Evolutionary conservation across 257 asterid species (phyloP), one percentile per base, ranked within the genome.

Genomic region (Rubia yunnanensis): DNA sequence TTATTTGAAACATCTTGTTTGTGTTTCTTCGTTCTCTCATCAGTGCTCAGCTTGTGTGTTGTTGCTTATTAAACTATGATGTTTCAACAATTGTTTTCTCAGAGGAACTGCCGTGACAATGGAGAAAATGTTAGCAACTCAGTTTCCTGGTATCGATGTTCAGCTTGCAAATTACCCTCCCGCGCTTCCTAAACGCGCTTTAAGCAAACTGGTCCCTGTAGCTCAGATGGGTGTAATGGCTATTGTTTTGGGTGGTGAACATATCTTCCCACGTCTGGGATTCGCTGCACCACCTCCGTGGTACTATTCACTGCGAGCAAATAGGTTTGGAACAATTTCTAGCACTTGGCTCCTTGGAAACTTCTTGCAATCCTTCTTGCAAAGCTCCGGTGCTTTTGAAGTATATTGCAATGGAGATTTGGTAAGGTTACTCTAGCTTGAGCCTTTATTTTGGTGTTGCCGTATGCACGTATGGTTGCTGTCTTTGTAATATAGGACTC

Each of bases 41-140:
- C 36, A 32, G 6, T 32, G 36, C 3, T 32, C 36, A 6, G 36
- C n/a, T n/a, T n/a, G n/a, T n/a, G n/a, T n/a, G n/a, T n/a, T n/a
- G n/a, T n/a, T n/a, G n/a, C 20, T 44, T 35, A 38, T 54, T 32
- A 13, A n/a, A 28, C 46, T n/a, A 60, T 56, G 13, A 55, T 34
- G 67, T 54, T 38, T 34, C 26, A 22, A 26, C 3, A 0, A 62
- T 67, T 60, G 61, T 68, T 70, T 72, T 78, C 64, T 76, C 94
- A 92, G 99, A 78, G 97, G 97, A 49, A 80, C 87, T 72, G 99
- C 99, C 6, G 90, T 83, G 77, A 89, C 96, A 2, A 89, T 92
- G 97, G 90, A 84, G 81, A 86, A 84, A 61, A 92, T 92, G 99
- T 65, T 92, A 71, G 96, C 89, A 76, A 76, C 72, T 73, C 97